Percentiles rank a stretch among this genome's conserved stretches.
Evolutionary conservation across 306 rosid genomes (phyloP).

Genomic region (Vicia sativa): DNA sequence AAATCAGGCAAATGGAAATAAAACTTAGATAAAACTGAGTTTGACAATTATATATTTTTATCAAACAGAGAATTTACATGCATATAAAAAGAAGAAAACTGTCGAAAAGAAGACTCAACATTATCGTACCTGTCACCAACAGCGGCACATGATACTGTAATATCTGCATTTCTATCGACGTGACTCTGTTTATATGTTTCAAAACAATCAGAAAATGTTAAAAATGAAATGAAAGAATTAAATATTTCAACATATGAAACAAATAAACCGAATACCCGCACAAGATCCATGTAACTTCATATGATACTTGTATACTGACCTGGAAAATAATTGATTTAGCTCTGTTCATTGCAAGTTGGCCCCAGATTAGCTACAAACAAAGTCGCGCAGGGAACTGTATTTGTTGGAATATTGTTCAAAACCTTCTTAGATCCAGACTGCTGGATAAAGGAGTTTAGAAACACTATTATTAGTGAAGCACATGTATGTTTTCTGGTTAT

Average conservation of each 20-base stretch:
- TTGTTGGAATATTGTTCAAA: too few species aligned
- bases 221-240: constrained; percentile 17
- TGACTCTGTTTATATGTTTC: constrained; percentile 61
- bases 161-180: constrained; percentile 73
- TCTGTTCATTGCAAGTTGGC: too few species aligned
- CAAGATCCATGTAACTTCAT: constrained; percentile 83
- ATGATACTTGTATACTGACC: too few species aligned
- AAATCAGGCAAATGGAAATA: constrained; percentile 35
- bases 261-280: constrained; percentile 62
- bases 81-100: too few species aligned
- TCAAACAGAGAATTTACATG: constrained; percentile 14
- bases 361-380: too few species aligned
- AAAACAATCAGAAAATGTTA: constrained; percentile 34
- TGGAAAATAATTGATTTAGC: too few species aligned
- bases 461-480: too few species aligned
- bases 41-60: constrained; percentile 2
- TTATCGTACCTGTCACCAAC: constrained; percentile 64
- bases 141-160: constrained; percentile 74
- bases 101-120: constrained; percentile 40
- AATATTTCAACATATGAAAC: constrained; percentile 2
- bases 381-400: too few species aligned
- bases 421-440: too few species aligned
- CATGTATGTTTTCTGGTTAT: too few species aligned
- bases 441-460: too few species aligned
- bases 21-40: constrained; percentile 28